phyloP scores from a whole-genome alignment of 2,329 filamentous ascomycete genomes.

The Xylaria sp. region DNA sequence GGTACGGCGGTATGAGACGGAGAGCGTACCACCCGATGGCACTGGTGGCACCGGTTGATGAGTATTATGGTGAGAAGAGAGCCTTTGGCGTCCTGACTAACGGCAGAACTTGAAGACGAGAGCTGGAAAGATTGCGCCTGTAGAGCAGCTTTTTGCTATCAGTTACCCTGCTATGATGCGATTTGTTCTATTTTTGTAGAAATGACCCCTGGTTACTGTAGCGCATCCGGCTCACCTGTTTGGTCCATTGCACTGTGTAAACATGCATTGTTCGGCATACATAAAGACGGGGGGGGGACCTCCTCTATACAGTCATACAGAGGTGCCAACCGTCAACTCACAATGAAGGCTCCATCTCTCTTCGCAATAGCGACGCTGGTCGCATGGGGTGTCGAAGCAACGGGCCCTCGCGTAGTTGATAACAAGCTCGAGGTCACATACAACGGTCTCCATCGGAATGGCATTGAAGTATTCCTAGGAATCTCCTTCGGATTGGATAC shows the following conservation, averaged over 20 bases:
- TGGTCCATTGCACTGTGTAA: neutral
- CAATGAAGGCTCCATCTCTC: constrained; percentile 11
- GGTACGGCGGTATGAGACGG: no score
- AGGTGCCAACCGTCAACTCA: neutral
- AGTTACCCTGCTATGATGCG: neutral
- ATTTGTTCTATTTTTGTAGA: neutral
- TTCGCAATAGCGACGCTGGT: constrained; percentile 2
- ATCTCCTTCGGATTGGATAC: constrained; percentile 56
- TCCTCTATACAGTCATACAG: neutral
- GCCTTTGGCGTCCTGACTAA: neutral
- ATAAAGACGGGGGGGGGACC: neutral
- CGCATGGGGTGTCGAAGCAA: neutral
- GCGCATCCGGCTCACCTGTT: neutral
- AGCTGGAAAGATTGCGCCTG: neutral
- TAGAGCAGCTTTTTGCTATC: neutral
- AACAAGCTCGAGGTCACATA: constrained; percentile 45
- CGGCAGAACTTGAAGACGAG: neutral
- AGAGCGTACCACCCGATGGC: no score
- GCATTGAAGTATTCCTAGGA: constrained; percentile 54
- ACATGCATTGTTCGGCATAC: neutral
- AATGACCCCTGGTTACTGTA: neutral
- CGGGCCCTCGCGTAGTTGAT: constrained; percentile 22
- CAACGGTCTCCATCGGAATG: constrained; percentile 49
- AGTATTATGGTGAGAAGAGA: neutral
- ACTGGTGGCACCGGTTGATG: no score